These are phyloP conservation scores for Vicia villosa DNA, from an alignment of 306 rosid genomes.

Conservation along the genomic window DNA sequence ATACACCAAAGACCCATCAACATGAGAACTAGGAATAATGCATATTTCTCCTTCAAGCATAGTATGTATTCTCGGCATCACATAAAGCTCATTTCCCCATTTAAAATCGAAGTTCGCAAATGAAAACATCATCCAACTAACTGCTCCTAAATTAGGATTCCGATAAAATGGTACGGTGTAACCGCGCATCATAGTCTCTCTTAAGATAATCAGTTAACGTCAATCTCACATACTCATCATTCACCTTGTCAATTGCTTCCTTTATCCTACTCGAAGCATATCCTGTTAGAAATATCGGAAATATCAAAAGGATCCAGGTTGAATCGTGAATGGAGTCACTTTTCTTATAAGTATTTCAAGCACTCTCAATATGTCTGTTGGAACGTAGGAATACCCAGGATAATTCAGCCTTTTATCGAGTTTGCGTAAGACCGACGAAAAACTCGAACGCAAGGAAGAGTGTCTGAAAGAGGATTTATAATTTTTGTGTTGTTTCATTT, in stretches of 20 bases:
- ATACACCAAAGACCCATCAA: conserved; percentile 52
- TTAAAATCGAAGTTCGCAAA: conserved; percentile 61
- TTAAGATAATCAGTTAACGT: conserved; percentile 45
- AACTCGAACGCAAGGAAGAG: conserved; percentile 47
- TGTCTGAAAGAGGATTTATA: too few species aligned
- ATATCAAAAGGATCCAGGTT: too few species aligned
- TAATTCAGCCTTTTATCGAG: too few species aligned
- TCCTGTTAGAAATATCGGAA: too few species aligned
- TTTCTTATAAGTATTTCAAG: too few species aligned
- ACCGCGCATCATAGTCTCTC: conserved; percentile 48
- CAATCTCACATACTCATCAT: conserved; percentile 44
- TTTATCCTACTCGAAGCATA: conserved; percentile 56
- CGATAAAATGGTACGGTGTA: conserved; percentile 43
- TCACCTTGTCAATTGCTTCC: conserved; percentile 55
- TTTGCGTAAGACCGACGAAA: too few species aligned
- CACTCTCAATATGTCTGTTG: too few species aligned
- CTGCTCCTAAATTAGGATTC: conserved; percentile 53
- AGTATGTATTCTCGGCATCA: conserved; percentile 50
- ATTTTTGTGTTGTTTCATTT: conserved; percentile 50
- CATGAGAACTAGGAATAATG: conserved; percentile 41
- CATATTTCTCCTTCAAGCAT: conserved; percentile 48
- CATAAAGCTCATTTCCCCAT: conserved; percentile 58
- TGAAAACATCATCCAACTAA: conserved; percentile 58
- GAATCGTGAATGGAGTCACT: too few species aligned
- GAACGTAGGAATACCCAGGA: too few species aligned